Evolutionary conservation across 257 asterid species (phyloP).

Genomic region (Solanum phureja): DNA sequence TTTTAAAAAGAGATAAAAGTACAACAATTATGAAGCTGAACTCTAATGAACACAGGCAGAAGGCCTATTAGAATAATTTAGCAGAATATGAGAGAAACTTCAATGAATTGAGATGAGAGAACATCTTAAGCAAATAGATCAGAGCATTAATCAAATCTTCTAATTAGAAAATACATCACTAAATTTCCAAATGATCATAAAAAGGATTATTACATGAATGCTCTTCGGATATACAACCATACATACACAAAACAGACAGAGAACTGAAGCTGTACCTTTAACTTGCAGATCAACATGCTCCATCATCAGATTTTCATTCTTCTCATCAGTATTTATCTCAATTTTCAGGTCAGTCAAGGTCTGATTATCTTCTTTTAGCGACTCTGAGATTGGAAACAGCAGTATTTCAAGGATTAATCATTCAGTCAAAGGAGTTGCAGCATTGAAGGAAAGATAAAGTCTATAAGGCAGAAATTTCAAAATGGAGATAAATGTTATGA

Average conservation of each 20-base stretch:
- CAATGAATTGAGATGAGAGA: neutral
- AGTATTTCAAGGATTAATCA: neutral
- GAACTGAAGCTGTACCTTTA: neutral
- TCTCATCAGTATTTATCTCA: neutral
- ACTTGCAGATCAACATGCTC: neutral
- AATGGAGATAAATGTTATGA: neutral
- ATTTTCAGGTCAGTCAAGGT: neutral
- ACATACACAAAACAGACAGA: neutral
- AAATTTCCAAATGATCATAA: neutral
- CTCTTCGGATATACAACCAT: neutral
- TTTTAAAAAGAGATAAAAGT: neutral
- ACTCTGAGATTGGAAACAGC: neutral
- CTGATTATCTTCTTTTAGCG: neutral
- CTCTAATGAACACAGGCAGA: neutral
- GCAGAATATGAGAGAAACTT: neutral
- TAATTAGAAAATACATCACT: neutral
- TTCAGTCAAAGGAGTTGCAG: neutral
- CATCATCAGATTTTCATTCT: neutral
- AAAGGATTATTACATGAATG: neutral
- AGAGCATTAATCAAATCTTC: neutral
- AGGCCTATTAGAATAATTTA: neutral
- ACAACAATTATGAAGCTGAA: neutral
- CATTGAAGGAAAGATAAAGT: neutral
- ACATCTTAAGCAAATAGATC: neutral
- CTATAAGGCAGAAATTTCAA: neutral